Evolutionary conservation across 2,329 filamentous ascomycete genomes (phyloP).

Genomic region (Alternaria gansuensis): DNA sequence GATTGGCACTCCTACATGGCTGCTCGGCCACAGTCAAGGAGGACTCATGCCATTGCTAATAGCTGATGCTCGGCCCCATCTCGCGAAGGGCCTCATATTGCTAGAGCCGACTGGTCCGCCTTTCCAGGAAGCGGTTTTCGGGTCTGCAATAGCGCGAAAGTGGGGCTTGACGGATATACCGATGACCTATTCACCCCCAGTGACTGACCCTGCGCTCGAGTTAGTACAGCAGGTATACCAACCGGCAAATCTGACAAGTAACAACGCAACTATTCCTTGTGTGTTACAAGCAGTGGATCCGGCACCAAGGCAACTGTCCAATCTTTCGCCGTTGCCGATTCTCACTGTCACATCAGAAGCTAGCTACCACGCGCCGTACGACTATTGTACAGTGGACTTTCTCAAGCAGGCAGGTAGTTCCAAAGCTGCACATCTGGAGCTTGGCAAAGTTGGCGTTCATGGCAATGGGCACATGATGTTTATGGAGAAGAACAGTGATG

Average conservation of each 20-base stretch:
- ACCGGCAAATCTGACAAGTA: conserved; percentile 9
- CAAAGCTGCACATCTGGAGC: conserved; percentile 15
- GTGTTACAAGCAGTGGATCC: conserved; percentile 48
- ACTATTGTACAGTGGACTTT: conserved; percentile 63
- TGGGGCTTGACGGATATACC: conserved; percentile 11
- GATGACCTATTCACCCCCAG: conserved; percentile 8
- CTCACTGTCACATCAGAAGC: conserved; percentile 63
- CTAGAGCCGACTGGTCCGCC: conserved; percentile 65
- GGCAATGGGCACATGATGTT: conserved; percentile 15
- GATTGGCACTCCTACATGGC: conserved; percentile 53
- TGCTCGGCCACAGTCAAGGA: conserved; percentile 60
- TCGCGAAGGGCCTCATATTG: conserved; percentile 60
- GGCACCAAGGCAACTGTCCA: conserved; percentile 55
- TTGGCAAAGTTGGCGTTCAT: conserved; percentile 15
- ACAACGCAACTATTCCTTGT: conserved; percentile 6
- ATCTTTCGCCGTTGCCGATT: conserved; percentile 59
- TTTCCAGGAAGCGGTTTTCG: conserved; percentile 45
- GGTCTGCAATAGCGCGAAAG: conserved; percentile 1
- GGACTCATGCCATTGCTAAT: conserved; percentile 54
- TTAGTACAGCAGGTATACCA: background rate
- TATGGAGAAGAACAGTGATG: conserved; percentile 12
- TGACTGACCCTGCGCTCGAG: conserved; percentile 3
- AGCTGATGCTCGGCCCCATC: conserved; percentile 59
- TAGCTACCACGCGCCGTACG: conserved; percentile 53
- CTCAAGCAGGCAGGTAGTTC: conserved; percentile 54